Evolutionary conservation across 2,329 filamentous ascomycete species (phyloP), one percentile per base, ranked within the genome.

Genomic region (Orbilia oligospora): DNA sequence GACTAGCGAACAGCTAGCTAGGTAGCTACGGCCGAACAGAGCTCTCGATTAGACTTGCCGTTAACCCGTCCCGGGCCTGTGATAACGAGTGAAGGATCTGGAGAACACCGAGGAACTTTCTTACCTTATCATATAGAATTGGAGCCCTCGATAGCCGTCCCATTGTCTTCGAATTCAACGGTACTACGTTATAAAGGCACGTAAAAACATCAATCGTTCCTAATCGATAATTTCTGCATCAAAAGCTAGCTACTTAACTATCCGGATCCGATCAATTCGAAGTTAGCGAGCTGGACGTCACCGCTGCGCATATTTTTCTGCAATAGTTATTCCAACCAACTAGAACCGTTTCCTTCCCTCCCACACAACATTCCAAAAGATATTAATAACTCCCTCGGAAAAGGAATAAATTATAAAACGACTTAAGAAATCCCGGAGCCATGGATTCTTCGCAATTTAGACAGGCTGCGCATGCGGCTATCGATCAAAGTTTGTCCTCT

Each of bases 401-500:
- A 20, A 56, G 14, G 30, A 56, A 36, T 36, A 58, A 22, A 6
- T 1, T 12, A 36, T 36, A 36, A 5, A 9, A 36, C 30, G 4
- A 30, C 30, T 3, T 27, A n/a, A 56, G 16, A 27, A 36, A 22
- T 71, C 68, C 68, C 75, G 20, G 56, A 64, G 10, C 65, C 55
- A 97, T 97, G 94, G 90, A 97, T 83, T 90, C 91, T 30, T 86
- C 91, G 71, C 89, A 95, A 82, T 97, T 97, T 85, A 88, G 90
- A 80, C 86, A 89, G 78, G 93, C 93, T 80, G 94, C 93, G 53
- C 89, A 93, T 80, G 89, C 90, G 72, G 91, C 91, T 77, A 90
- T 97, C 83, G 92, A 97, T 81, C 92, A 97, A 76, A 97, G 93
- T 94, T 85, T 83, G 90, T 86, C 41, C 20, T 20, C 9, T n/a